These are phyloP conservation scores for Vinca minor DNA, from an alignment of 257 asterid species.

Conservation along the genomic window DNA sequence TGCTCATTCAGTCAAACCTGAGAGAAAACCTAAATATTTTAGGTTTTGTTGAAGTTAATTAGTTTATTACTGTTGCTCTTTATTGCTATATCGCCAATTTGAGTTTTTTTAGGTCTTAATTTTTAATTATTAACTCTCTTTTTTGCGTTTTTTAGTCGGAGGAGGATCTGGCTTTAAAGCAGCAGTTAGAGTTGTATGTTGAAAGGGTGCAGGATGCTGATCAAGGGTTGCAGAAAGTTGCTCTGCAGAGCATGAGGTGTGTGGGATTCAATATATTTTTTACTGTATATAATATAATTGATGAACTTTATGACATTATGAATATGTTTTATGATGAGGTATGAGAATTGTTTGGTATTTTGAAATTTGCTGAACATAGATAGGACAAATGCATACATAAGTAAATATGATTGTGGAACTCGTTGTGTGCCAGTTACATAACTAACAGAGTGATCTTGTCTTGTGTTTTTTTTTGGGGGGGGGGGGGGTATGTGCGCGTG, in stretches of 20 bases:
- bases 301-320: neutral
- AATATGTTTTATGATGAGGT: no score
- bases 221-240: slow-evolving; percentile 77
- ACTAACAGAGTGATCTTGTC: no score
- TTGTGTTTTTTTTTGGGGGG: no score
- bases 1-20: no score
- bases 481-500: no score
- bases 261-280: neutral
- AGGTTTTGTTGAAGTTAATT: no score
- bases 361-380: neutral
- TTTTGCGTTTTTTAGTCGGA: slow-evolving; percentile 69
- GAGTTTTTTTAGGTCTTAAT: no score
- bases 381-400: neutral
- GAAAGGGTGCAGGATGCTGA: slow-evolving; percentile 85
- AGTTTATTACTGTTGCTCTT: no score
- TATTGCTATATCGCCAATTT: neutral
- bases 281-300: neutral
- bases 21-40: no score
- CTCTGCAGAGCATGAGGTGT: slow-evolving; percentile 90
- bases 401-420: neutral
- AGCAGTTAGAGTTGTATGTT: slow-evolving; percentile 83
- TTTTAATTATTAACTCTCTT: neutral
- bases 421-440: neutral
- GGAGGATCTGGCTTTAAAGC: slow-evolving; percentile 87
- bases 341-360: neutral